Percentiles rank a stretch among this genome's conserved stretches.
Evolutionary conservation across 106 monocot species (phyloP).

Genomic region (Dioscorea alata): DNA sequence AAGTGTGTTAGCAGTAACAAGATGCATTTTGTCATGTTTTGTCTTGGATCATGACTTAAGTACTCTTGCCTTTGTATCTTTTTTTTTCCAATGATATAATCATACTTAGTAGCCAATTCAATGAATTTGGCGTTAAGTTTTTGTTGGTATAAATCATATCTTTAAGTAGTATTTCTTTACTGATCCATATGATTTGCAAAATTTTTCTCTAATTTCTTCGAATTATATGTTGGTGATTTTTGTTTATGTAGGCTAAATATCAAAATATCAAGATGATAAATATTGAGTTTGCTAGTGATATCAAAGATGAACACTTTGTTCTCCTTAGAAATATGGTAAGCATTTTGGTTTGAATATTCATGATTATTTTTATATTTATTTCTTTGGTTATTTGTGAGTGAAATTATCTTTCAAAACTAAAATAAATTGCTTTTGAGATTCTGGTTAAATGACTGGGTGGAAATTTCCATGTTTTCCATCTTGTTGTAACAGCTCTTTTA

Average conservation of each 20-base stretch:
- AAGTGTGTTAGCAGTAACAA: no score
- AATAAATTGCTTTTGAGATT: not conserved
- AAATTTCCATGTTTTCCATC: not conserved
- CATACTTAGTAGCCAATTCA: no score
- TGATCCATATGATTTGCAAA: not conserved
- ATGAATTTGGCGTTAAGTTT: no score
- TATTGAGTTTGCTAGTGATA: slow-evolving; percentile 80
- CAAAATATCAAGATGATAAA: slow-evolving; percentile 50
- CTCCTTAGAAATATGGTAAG: slow-evolving; percentile 53
- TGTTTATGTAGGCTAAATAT: slow-evolving; percentile 56
- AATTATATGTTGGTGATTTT: not conserved
- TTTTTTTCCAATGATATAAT: no score
- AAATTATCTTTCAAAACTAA: not conserved
- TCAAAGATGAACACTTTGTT: slow-evolving; percentile 74
- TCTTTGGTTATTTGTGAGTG: not conserved
- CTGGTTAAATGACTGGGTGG: not conserved
- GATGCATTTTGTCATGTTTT: no score
- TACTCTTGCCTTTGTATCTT: no score
- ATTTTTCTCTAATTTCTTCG: not conserved
- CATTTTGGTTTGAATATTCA: not conserved
- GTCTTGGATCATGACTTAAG: no score
- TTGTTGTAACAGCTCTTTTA: not conserved
- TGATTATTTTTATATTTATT: not conserved
- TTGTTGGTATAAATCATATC: no score
- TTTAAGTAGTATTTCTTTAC: no score